A percentile compares a stretch with the other conserved stretches of the same genome.
phyloP scores from a whole-genome alignment of 352 stramenopile species.

The Phytophthora chlamydospora region DNA sequence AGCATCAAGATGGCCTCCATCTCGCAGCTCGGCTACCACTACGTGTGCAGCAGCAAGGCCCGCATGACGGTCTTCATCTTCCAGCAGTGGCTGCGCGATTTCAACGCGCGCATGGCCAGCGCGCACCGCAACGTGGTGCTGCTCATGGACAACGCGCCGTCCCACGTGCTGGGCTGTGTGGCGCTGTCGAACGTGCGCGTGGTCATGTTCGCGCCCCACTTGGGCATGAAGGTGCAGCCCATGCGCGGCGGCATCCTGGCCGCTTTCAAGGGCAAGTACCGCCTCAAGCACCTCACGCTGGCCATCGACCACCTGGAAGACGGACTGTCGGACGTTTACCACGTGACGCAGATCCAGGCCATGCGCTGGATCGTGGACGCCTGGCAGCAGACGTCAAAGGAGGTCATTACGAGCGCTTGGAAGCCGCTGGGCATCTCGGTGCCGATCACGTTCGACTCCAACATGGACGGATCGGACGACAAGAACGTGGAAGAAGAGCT shows the following conservation, averaged over 20 bases:
- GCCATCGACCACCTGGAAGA: conserved; percentile 87
- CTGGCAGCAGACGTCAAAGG: conserved; percentile 81
- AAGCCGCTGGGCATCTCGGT: conserved; percentile 71
- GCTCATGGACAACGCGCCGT: conserved; percentile 88
- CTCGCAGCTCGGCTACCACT: conserved; percentile 86
- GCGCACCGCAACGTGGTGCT: conserved; percentile 84
- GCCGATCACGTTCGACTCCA: conserved; percentile 70
- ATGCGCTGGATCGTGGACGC: conserved; percentile 88
- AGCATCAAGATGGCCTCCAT: conserved; percentile 84
- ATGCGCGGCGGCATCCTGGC: conserved; percentile 85
- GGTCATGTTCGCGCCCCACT: conserved; percentile 83
- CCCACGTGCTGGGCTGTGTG: conserved; percentile 80
- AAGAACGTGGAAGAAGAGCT: conserved; percentile 90
- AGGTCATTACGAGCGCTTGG: conserved; percentile 82
- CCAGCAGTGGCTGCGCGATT: conserved; percentile 87
- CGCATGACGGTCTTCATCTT: conserved; percentile 92
- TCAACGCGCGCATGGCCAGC: conserved; percentile 87
- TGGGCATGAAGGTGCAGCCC: conserved; percentile 88
- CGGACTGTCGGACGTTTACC: conserved; percentile 77
- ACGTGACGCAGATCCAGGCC: conserved; percentile 84
- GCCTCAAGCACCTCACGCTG: conserved; percentile 83
- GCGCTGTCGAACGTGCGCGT: conserved; percentile 88
- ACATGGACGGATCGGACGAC: conserved; percentile 61
- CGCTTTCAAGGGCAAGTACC: conserved; percentile 88
- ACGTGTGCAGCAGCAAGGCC: conserved; percentile 82